phyloP scores from a whole-genome alignment of 768 basidiomycete genomes.

The Auricularia cornea region DNA sequence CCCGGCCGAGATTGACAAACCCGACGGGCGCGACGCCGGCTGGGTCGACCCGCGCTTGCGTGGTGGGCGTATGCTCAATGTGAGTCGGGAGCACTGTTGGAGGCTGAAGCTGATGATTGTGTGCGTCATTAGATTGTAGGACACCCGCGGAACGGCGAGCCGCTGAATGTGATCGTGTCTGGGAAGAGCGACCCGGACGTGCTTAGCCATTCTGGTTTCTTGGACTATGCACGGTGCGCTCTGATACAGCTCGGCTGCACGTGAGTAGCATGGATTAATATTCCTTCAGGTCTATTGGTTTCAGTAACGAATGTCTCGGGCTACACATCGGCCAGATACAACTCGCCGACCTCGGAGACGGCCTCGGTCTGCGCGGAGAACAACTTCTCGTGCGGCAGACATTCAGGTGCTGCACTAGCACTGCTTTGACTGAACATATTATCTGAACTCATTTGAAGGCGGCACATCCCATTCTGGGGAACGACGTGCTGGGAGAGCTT shows the following conservation, averaged over 20 bases:
- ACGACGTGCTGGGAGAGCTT: slow-evolving; percentile 80
- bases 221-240: slow-evolving; percentile 57
- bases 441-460: background rate
- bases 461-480: slow-evolving; percentile 60
- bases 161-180: slow-evolving; percentile 77
- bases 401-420: slow-evolving; percentile 41
- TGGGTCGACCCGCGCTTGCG: slow-evolving; percentile 63
- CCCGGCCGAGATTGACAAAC: background rate
- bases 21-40: slow-evolving; percentile 11
- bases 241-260: no score
- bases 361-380: slow-evolving; percentile 59
- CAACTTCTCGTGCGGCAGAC: slow-evolving; percentile 68
- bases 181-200: slow-evolving; percentile 71
- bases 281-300: slow-evolving; percentile 59
- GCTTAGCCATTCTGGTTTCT: slow-evolving; percentile 66
- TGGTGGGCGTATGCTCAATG: slow-evolving; percentile 72
- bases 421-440: no score
- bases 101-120: background rate
- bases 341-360: slow-evolving; percentile 77
- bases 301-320: slow-evolving; percentile 75
- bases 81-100: no score
- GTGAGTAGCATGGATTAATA: no score
- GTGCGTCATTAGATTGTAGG: slow-evolving; percentile 39
- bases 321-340: slow-evolving; percentile 70
- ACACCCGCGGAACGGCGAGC: slow-evolving; percentile 47